Base-by-base conservation (phyloP, 148 eudicot species). In the Silene latifolia region DNA sequence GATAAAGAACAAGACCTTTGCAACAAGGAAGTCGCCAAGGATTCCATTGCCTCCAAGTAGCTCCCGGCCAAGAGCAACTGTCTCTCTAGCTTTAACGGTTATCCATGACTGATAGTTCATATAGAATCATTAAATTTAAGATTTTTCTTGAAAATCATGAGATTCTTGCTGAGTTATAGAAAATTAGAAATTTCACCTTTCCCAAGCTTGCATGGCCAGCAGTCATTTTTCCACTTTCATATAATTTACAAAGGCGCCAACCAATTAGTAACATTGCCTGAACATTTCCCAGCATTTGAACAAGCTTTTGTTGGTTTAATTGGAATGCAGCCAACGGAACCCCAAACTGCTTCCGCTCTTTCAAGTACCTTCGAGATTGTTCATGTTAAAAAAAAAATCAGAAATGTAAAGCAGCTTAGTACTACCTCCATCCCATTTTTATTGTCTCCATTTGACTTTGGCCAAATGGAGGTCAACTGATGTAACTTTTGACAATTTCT, bases 1-100 rank as follows among this genome's bases (percentile, higher is more conserved):
- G 65, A 74, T 14, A 25, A 72, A 63, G 69, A 25, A 51, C n/a
- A 39, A 65, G 48, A 93, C 98, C 97, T 93, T 93, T 60, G 93
- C 97, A 73, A 93, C 93, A 63, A 91, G 87, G 75, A 91, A 93
- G 72, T 93, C 98, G 3, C 93, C 74, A 77, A 93, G 83, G 78
- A 93, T 85, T 72, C 98, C 98, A 76, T 93, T 93, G 71, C 98
- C 98, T 71, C 98, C 98, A 69, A 93, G 95, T 74, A 93, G 83
- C 72, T 93, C 98, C 48, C 98, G 80, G 23, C 98, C 98, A 65
- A 93, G 84, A 72, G 98, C 83, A 68, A 82, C 86, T 9, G 92
- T 87, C 84, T 93, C 98, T 73, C 98, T 89, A 63, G 98, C 98
- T 78, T 58, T 91, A 77, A 47, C 68, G 15, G 88, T 72, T 69